phyloP scores from a whole-genome alignment of 345 rosid species.

The Gossypium australe region DNA sequence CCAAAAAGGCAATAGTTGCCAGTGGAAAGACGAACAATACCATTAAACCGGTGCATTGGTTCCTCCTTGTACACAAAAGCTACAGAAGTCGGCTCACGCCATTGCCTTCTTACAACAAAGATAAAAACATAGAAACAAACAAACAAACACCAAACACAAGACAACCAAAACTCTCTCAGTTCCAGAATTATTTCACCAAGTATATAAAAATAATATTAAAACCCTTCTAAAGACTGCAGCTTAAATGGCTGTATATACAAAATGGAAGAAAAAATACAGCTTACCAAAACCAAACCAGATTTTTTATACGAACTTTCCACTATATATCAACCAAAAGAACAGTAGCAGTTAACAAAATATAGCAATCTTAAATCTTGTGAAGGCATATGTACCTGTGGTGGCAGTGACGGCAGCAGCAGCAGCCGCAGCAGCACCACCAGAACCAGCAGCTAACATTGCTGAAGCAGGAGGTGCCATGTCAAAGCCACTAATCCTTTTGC shows the following conservation, averaged over 20 bases:
- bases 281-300: constrained; percentile 87
- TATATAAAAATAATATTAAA: constrained; percentile 31
- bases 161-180: constrained; percentile 75
- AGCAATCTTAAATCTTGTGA: constrained; percentile 18
- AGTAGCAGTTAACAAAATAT: constrained; percentile 41
- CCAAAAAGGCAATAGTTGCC: constrained; percentile 81
- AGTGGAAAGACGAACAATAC: constrained; percentile 79
- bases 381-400: constrained; percentile 46
- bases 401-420: not conserved
- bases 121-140: constrained; percentile 74
- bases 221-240: constrained; percentile 34
- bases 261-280: constrained; percentile 40
- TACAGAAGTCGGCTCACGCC: constrained; percentile 88
- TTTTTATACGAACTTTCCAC: constrained; percentile 66
- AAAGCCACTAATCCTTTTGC: constrained; percentile 96
- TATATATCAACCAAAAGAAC: constrained; percentile 59
- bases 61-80: constrained; percentile 93
- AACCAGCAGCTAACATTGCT: constrained; percentile 58
- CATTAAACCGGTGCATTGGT: constrained; percentile 73
- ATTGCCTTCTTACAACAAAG: constrained; percentile 86
- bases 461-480: constrained; percentile 96
- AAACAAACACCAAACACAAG: constrained; percentile 60
- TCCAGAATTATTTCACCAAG: constrained; percentile 62
- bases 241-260: constrained; percentile 31
- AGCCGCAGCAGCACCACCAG: constrained; percentile 36